Conservation (phyloP, 495 filamentous ascomycete genomes). For the Penicillium steckii region DNA sequence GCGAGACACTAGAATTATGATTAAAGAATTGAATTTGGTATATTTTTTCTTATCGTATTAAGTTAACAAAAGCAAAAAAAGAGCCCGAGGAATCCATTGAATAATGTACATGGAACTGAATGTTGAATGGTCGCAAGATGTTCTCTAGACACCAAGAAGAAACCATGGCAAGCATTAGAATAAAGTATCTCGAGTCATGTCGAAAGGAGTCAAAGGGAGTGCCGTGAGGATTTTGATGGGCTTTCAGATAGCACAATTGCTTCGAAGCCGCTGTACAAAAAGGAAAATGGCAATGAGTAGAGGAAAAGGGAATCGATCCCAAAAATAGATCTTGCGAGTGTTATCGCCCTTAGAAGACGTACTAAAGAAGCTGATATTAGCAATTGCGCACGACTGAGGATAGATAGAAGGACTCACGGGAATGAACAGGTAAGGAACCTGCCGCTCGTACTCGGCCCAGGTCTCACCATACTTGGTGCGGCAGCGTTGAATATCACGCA, state of each 20-base stretch:
- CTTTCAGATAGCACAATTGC: slow-evolving; percentile 8
- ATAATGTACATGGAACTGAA: slow-evolving; percentile 30
- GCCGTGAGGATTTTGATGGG: slow-evolving; percentile 11
- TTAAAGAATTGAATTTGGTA: background rate
- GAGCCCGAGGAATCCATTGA: slow-evolving; percentile 14
- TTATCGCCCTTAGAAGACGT: slow-evolving; percentile 31
- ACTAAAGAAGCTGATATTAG: slow-evolving; percentile 15
- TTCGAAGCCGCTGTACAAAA: slow-evolving; percentile 20
- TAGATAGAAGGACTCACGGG: slow-evolving; percentile 65
- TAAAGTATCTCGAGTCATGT: slow-evolving; percentile 19
- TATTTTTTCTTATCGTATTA: background rate
- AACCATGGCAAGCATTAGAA: slow-evolving; percentile 20
- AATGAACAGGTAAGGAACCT: slow-evolving; percentile 93
- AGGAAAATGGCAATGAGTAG: too few species aligned
- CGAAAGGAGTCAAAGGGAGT: slow-evolving; percentile 1
- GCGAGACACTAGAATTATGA: background rate
- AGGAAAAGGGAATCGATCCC: slow-evolving; percentile 1
- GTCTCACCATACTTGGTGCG: slow-evolving; percentile 86
- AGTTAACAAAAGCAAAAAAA: background rate
- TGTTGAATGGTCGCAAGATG: slow-evolving; percentile 4
- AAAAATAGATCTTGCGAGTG: background rate
- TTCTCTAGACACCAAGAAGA: background rate
- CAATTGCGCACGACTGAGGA: background rate
- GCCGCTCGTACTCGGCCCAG: slow-evolving; percentile 85
- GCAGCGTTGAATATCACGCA: slow-evolving; percentile 82